Evolutionary conservation across 192 early-diverging fungal genomes (phyloP).

Genomic region (Powellomyces hirtus): DNA sequence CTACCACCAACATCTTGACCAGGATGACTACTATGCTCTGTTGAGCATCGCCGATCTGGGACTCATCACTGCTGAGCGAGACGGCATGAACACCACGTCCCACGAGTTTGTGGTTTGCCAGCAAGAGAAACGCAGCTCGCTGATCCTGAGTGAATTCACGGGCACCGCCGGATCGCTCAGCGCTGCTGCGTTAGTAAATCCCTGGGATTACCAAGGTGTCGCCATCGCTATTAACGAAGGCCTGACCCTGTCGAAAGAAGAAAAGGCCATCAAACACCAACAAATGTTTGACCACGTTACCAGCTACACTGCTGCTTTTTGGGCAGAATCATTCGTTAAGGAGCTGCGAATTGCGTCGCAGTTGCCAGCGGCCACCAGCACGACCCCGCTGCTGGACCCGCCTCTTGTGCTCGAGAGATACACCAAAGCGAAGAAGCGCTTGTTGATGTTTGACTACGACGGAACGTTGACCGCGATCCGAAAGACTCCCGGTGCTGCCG

Average conservation of each 20-base stretch:
- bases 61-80: constrained; percentile 86
- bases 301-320: constrained; percentile 78
- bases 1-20: constrained; percentile 88
- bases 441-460: constrained; percentile 96
- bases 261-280: constrained; percentile 72
- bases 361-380: constrained; percentile 44
- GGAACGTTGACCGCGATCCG: constrained; percentile 92
- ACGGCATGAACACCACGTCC: constrained; percentile 97
- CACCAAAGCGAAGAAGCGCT: constrained; percentile 61
- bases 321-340: constrained; percentile 80
- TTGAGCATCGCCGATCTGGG: constrained; percentile 91
- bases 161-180: constrained; percentile 90
- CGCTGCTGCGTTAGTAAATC: constrained; percentile 88
- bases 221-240: constrained; percentile 89
- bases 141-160: constrained; percentile 96
- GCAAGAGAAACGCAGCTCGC: constrained; percentile 75
- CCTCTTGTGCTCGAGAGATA: constrained; percentile 41
- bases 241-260: constrained; percentile 75
- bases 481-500: constrained; percentile 76
- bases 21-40: constrained; percentile 94
- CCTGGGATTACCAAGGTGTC: constrained; percentile 90
- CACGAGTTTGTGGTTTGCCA: constrained; percentile 95
- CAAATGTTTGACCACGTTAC: constrained; percentile 81
- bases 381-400: constrained; percentile 51
- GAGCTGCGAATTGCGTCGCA: constrained; percentile 59